Conservation (phyloP, 306 rosid genomes). For the Begonia peltatifolia region DNA sequence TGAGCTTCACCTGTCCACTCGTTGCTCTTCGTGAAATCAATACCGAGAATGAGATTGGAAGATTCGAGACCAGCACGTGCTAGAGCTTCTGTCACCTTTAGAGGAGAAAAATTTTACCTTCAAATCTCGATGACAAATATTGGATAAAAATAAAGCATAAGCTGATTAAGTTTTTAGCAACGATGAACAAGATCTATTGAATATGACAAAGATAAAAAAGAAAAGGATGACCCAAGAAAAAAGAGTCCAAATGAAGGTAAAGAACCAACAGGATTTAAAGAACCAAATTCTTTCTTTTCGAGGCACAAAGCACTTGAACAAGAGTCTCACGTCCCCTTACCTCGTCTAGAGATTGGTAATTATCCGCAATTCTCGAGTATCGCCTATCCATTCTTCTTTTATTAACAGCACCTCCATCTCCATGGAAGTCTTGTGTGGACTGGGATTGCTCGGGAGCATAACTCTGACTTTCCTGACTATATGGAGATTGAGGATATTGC, state of each 20-base stretch:
- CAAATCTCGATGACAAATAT: no score
- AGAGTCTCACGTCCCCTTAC: conserved; percentile 18
- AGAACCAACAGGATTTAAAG: no score
- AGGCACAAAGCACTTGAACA: no score
- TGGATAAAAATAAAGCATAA: no score
- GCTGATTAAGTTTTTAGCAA: no score
- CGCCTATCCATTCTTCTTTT: conserved; percentile 43
- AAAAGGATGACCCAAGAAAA: neutral
- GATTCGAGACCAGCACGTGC: conserved; percentile 89
- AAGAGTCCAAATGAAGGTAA: no score
- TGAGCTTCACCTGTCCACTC: conserved; percentile 71
- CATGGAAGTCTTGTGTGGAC: conserved; percentile 6
- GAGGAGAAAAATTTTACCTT: conserved; percentile 1
- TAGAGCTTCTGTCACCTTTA: conserved; percentile 84
- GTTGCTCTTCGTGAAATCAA: conserved; percentile 90
- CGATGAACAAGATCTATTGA: no score
- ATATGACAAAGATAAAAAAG: neutral
- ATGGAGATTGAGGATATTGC: conserved; percentile 11
- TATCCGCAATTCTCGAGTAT: conserved; percentile 73
- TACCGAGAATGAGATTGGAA: conserved; percentile 78
- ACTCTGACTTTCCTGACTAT: conserved; percentile 29
- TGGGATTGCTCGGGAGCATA: conserved; percentile 30
- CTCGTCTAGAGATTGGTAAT: conserved; percentile 59
- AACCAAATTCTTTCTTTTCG: no score
- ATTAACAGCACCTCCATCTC: conserved; percentile 4